Conservation (phyloP, 1,139 yeast species). For the Zygosaccharomyces pseudobailii region DNA sequence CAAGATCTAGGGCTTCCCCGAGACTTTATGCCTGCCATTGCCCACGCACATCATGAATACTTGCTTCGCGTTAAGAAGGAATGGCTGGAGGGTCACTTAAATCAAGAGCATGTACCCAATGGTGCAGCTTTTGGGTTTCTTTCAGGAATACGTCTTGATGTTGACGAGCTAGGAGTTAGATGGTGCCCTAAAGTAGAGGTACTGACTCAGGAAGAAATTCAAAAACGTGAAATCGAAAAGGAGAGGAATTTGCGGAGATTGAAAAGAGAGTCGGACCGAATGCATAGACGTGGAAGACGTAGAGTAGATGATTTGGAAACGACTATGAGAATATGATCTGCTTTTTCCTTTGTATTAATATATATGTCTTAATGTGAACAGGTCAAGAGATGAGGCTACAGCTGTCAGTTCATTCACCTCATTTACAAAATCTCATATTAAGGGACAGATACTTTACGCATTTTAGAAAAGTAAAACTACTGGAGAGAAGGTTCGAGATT, state of each 20-base stretch:
- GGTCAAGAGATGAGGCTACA: too few species aligned
- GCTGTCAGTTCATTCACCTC: too few species aligned
- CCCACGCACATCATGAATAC: slow-evolving; percentile 81
- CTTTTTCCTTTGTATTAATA: neutral
- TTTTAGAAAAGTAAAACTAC: too few species aligned
- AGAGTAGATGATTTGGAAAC: slow-evolving; percentile 56
- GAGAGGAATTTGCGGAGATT: slow-evolving; percentile 87
- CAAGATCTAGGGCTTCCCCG: slow-evolving; percentile 77
- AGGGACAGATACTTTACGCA: too few species aligned
- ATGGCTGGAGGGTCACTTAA: slow-evolving; percentile 70
- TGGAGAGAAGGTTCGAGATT: too few species aligned
- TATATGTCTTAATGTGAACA: too few species aligned
- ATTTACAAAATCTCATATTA: too few species aligned
- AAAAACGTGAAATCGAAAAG: slow-evolving; percentile 89
- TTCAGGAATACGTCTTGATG: slow-evolving; percentile 64
- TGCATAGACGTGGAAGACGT: slow-evolving; percentile 46
- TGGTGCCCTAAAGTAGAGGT: slow-evolving; percentile 91
- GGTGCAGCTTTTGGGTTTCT: slow-evolving; percentile 54
- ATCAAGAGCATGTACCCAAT: slow-evolving; percentile 51
- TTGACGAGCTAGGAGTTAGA: slow-evolving; percentile 58
- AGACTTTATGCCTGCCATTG: slow-evolving; percentile 87
- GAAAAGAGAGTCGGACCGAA: slow-evolving; percentile 73
- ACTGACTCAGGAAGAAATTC: slow-evolving; percentile 88
- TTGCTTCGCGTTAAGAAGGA: slow-evolving; percentile 74
- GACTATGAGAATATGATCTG: slow-evolving; percentile 22